These are phyloP conservation scores for Penicillium steckii DNA, from an alignment of 495 filamentous ascomycete species.

Conservation along the genomic window DNA sequence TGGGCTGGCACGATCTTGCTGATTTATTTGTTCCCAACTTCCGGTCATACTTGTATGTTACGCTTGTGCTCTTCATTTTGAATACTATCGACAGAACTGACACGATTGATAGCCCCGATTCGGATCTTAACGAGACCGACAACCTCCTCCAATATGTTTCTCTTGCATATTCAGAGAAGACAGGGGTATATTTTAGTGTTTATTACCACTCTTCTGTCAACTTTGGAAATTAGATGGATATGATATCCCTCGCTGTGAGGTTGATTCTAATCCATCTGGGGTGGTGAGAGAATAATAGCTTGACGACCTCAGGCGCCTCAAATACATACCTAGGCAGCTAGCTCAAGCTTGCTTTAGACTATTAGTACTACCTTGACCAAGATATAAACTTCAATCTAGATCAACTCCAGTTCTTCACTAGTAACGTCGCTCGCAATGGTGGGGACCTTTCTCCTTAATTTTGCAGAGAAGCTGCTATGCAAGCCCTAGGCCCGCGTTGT, in stretches of 20 bases:
- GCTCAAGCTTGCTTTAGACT: too few relatives aligned
- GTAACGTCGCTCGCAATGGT: too few relatives aligned
- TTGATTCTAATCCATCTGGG: too few relatives aligned
- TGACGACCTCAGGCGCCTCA: constrained; percentile 1
- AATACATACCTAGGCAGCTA: not conserved
- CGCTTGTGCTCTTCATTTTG: too few relatives aligned
- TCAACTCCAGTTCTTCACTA: too few relatives aligned
- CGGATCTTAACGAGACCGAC: not conserved
- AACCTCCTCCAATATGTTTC: not conserved
- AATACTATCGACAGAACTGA: too few relatives aligned
- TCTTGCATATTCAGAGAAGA: not conserved
- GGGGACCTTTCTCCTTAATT: too few relatives aligned
- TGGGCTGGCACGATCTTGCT: not conserved
- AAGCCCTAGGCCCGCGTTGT: too few relatives aligned
- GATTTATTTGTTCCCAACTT: not conserved
- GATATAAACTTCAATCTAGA: too few relatives aligned
- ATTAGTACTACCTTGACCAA: too few relatives aligned
- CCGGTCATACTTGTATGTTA: not conserved
- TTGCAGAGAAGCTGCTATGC: too few relatives aligned
- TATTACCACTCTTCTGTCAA: constrained; percentile 22
- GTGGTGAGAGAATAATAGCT: not conserved
- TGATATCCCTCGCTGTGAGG: constrained; percentile 10
- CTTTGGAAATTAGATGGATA: too few relatives aligned
- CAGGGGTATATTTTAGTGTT: constrained; percentile 12
- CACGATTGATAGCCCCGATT: not conserved